Conservation (phyloP, 176 grass and related monocot genomes). For the Avena insularis region DNA sequence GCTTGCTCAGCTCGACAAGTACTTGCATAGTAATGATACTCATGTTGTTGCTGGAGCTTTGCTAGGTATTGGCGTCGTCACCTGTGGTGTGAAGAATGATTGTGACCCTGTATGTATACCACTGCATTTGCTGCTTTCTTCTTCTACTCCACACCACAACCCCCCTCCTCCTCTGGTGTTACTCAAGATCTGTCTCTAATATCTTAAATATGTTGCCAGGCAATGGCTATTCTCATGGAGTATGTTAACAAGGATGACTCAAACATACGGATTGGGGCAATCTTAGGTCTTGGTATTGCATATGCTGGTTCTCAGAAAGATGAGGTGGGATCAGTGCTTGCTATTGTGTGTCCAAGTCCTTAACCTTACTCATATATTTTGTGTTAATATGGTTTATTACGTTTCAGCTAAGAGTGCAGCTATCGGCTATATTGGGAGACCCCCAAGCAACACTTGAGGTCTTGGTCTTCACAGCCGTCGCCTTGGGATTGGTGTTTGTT, state of each 20-base stretch:
- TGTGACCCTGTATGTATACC: conserved; percentile 82
- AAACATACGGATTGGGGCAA: conserved; percentile 86
- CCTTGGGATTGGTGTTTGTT: conserved; percentile 87
- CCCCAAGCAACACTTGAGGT: conserved; percentile 84
- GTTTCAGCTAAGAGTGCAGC: conserved; percentile 71
- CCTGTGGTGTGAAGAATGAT: conserved; percentile 92
- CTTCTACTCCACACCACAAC: not conserved
- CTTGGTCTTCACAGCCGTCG: conserved; percentile 85
- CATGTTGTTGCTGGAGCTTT: conserved; percentile 98
- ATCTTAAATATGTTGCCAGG: conserved; percentile 49
- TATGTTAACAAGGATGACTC: conserved; percentile 89
- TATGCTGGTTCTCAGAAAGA: conserved; percentile 97
- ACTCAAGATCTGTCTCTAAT: conserved; percentile 5
- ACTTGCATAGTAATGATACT: conserved; percentile 83
- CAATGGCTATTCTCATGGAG: conserved; percentile 89
- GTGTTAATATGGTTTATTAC: conserved; percentile 38
- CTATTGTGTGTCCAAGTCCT: not conserved
- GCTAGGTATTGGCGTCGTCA: conserved; percentile 89
- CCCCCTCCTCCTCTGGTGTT: not conserved
- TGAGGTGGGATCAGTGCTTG: conserved; percentile 53
- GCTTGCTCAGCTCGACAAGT: conserved; percentile 93
- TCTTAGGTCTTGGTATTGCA: conserved; percentile 95
- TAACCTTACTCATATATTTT: conserved; percentile 20
- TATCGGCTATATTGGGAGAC: conserved; percentile 80
- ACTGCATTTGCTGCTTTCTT: conserved; percentile 28